Percentiles rank a stretch among this genome's conserved stretches.
These are phyloP conservation scores for Rhizopus microsporus DNA, from an alignment of 371 early-diverging fungal genomes.

Conservation along the genomic window DNA sequence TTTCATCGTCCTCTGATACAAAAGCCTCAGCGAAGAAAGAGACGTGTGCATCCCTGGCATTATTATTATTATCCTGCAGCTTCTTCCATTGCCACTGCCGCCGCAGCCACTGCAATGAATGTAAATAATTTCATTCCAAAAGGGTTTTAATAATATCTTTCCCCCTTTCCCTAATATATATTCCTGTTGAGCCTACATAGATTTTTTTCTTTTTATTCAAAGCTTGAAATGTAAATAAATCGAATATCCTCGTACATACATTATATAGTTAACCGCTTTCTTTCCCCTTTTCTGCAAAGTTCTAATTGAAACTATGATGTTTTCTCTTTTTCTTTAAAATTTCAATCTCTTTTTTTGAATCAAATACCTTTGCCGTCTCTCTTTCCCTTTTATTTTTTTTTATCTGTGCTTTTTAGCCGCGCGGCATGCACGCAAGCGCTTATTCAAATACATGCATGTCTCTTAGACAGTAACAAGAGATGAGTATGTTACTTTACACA, in stretches of 20 bases:
- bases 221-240: not conserved
- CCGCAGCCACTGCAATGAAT: slow-evolving; percentile 28
- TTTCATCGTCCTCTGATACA: not conserved
- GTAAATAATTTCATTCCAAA: slow-evolving; percentile 29
- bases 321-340: not conserved
- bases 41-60: slow-evolving; percentile 6
- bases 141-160: slow-evolving; percentile 10
- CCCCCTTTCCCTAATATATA: not conserved
- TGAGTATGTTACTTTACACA: not conserved
- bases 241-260: not conserved
- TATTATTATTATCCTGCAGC: slow-evolving; percentile 13
- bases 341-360: too few relatives aligned
- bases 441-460: not conserved
- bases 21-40: slow-evolving; percentile 1
- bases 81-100: slow-evolving; percentile 18
- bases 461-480: not conserved
- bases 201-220: too few relatives aligned
- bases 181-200: too few relatives aligned
- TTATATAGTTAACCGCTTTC: not conserved
- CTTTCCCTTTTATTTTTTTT: too few relatives aligned
- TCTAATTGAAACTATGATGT: not conserved
- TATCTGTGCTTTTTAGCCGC: not conserved
- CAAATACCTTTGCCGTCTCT: too few relatives aligned
- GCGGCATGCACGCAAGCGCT: too few relatives aligned
- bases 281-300: slow-evolving; percentile 1